Evolutionary conservation across 1,284 basidiomycete species (phyloP).

Genomic region (Microbotryum violaceum): DNA sequence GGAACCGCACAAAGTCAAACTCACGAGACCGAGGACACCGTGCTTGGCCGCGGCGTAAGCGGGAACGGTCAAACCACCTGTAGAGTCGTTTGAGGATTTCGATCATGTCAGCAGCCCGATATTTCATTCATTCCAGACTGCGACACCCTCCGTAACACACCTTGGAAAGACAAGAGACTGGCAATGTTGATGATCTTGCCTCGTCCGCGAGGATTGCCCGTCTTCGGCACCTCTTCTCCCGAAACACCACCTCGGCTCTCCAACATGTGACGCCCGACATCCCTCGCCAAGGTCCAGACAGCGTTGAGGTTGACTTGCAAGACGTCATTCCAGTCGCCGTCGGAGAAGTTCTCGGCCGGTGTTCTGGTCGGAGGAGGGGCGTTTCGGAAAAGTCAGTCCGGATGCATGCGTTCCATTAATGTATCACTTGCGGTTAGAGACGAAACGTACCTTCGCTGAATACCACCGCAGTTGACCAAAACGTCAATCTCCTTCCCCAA

Average conservation of each 20-base stretch:
- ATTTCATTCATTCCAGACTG: no score
- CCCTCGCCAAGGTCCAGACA: slow-evolving; percentile 65
- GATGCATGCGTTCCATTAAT: no score
- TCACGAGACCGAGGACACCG: slow-evolving; percentile 49
- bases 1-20: background rate
- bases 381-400: no score
- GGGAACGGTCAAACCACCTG: slow-evolving; percentile 61
- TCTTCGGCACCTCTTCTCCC: slow-evolving; percentile 25
- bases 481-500: slow-evolving; percentile 63
- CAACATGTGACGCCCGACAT: slow-evolving; percentile 71
- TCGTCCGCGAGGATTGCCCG: slow-evolving; percentile 47
- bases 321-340: slow-evolving; percentile 75
- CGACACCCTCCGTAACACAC: slow-evolving; percentile 32
- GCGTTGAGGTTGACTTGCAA: slow-evolving; percentile 65
- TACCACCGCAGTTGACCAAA: slow-evolving; percentile 89
- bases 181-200: slow-evolving; percentile 78
- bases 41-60: slow-evolving; percentile 85
- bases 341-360: slow-evolving; percentile 70
- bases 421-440: no score
- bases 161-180: slow-evolving; percentile 69
- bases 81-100: background rate
- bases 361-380: slow-evolving; percentile 46
- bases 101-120: no score
- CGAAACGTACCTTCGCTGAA: slow-evolving; percentile 53
- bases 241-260: slow-evolving; percentile 38